Conservation (phyloP, 108 stramenopile species). For the Cyclostephanos invisitatus region DNA sequence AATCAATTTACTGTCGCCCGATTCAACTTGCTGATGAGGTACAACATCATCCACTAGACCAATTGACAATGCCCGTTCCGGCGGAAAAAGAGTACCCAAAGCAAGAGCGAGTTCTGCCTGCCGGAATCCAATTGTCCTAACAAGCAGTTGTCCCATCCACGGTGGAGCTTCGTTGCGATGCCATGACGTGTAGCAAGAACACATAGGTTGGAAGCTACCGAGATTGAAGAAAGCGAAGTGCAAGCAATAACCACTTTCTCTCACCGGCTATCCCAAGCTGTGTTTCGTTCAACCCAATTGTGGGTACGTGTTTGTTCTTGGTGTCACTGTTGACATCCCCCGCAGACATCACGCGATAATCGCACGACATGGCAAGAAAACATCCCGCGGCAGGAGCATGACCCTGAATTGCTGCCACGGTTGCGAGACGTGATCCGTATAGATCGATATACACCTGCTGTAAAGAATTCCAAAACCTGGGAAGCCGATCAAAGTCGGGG, state of each 20-base stretch:
- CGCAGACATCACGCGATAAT: constrained; percentile 76
- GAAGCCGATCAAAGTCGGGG: constrained; percentile 61
- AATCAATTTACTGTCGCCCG: constrained; percentile 13
- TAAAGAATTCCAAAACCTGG: constrained; percentile 74
- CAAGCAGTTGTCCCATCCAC: constrained; percentile 41
- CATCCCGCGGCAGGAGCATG: constrained; percentile 90
- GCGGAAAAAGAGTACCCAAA: constrained; percentile 67
- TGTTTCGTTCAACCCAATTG: constrained; percentile 86
- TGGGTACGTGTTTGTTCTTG: constrained; percentile 20
- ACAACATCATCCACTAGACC: constrained; percentile 80
- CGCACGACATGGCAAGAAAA: constrained; percentile 84
- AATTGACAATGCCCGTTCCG: constrained; percentile 60
- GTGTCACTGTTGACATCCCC: constrained; percentile 14
- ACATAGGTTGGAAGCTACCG: background rate
- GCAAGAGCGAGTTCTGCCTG: constrained; percentile 72
- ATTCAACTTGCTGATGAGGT: constrained; percentile 20
- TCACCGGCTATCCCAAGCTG: constrained; percentile 76
- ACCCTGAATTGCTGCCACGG: constrained; percentile 72
- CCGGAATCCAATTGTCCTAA: constrained; percentile 77
- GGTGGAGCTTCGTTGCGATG: background rate
- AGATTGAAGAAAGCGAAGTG: background rate
- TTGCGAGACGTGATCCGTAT: constrained; percentile 73
- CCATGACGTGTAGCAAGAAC: background rate
- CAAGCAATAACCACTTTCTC: constrained; percentile 27
- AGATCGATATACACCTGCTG: constrained; percentile 85